Base-by-base conservation (phyloP, 371 early-diverging fungal genomes). In the Zancudomyces culisetae region DNA sequence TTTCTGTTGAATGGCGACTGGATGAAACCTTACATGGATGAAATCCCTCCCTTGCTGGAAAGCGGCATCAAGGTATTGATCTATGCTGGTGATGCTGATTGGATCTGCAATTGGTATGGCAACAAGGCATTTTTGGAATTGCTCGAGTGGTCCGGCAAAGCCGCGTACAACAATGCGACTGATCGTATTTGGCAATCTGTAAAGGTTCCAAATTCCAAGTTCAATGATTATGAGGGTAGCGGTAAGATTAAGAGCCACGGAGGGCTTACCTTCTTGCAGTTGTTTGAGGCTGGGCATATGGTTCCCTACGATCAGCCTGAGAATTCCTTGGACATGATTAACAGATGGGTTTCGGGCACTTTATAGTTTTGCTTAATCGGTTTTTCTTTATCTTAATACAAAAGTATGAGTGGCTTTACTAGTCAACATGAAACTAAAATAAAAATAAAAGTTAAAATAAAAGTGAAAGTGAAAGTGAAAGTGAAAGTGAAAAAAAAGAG, bases 211-310 rank as follows among this genome's bases (percentile, higher is more conserved):
- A 12, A n/a, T n/a, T 24, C 21, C 22, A 47, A 24, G 48, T 18
- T 18, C n/a, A 27, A 27, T n/a, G 22, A 12, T 20, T 27, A 42
- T 35, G 59, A 70, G 53, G 53, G 62, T 18, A 85, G 82, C 27
- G 92, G 92, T 54, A 78, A 81, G 60, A 71, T 79, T 40, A 78
- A 87, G 40, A 61, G 70, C 8, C 71, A 71, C 47, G 76, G 78
- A 40, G 72, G 72, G 45, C 74, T 95, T 46, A 81, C 92, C 41
- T 95, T 83, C 73, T 54, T 89, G 49, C 74, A 80, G 22, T 70
- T 86, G 8, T 89, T 77, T 60, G 84, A 79, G 43, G 92, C 87
- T 41, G 95, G 92, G 13, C 92, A 91, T 58, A 87, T 90, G 89
- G 75, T 70, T 2, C 82, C 77, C 8, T 78, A 74, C 48, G 80